Evolutionary conservation across 2,329 filamentous ascomycete species (phyloP), one percentile per base, ranked within the genome.

Genomic region (Penicillium sp.): DNA sequence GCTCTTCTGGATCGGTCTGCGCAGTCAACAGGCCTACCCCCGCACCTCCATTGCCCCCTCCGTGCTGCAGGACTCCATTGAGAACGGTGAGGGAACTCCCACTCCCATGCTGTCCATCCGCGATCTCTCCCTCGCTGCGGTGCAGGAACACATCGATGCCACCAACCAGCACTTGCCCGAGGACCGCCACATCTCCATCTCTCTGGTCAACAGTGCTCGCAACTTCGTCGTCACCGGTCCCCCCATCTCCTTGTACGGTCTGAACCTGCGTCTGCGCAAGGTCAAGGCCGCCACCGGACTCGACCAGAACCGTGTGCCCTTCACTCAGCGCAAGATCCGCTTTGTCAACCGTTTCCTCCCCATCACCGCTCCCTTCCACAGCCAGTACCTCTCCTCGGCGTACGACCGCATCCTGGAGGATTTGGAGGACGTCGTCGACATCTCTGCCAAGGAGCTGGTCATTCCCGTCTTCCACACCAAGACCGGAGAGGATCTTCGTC

Each of bases 41-140:
- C 87, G 90, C 64, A 99, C 94, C 3, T 97, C 94, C 32, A 83
- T 99, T 67, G 91, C 92, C 3, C 95, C 94, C 0, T 89, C 86
- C 42, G 90, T 93, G 69, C 83, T 99, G 50, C 90, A 93, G 71
- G 94, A 99, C 75, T 97, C 94, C 1, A 83, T 91, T 62, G 93
- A 97, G 71, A 88, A 94, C 72, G 93, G 94, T 48, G 94, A 99
- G 77, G 95, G 95, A n/a, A 84, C 83, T 5, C 94, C 95, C 1
- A 97, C 94, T 1, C 95, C 94, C 40, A 99, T 99, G 94, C 79
- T 99, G 62, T 97, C 94, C 68, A 96, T 99, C 62, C 90, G 94
- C 46, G 94, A 99, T 70, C 84, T 99, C 27, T 88, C 93, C 0
- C 85, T 89, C 67, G 83, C 87, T 41, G 89, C 95, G 63, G 90